Evolutionary conservation across 139 green algal species (phyloP).

Genomic region (Haematococcus sp.): DNA sequence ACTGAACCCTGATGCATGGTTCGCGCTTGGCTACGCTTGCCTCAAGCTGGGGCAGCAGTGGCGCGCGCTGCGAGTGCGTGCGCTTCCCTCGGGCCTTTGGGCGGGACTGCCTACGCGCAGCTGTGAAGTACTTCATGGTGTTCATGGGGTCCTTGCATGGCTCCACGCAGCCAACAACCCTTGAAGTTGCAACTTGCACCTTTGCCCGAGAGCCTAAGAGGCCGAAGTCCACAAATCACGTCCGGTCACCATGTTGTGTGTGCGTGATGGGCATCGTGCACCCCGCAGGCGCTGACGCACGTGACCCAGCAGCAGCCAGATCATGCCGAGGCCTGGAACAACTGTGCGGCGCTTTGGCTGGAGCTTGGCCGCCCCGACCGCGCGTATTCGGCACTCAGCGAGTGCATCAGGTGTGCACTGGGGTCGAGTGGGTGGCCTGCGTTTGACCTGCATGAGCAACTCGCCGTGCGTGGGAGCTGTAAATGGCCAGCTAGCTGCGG

Average conservation of each 20-base stretch:
- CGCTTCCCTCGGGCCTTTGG: neutral
- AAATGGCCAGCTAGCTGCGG: too few relatives aligned
- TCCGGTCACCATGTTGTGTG: too few relatives aligned
- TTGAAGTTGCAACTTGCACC: too few relatives aligned
- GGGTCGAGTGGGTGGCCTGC: neutral
- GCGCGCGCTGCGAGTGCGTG: constrained; percentile 38
- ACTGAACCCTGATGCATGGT: constrained; percentile 86
- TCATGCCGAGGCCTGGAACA: constrained; percentile 93
- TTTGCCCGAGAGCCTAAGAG: too few relatives aligned
- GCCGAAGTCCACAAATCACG: too few relatives aligned
- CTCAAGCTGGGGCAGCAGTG: constrained; percentile 38
- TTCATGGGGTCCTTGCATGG: too few relatives aligned
- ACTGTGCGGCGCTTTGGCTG: constrained; percentile 87
- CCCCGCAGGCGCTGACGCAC: constrained; percentile 46
- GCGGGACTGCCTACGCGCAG: too few relatives aligned
- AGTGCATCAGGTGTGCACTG: constrained; percentile 11
- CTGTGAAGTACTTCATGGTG: too few relatives aligned
- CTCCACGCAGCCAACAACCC: too few relatives aligned
- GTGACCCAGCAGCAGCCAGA: constrained; percentile 80
- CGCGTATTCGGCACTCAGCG: constrained; percentile 24
- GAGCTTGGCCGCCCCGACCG: constrained; percentile 32
- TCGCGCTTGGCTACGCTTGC: constrained; percentile 77
- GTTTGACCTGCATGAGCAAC: too few relatives aligned
- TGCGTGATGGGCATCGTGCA: neutral
- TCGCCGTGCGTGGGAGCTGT: too few relatives aligned